Evolutionary conservation across 2,329 filamentous ascomycete species (phyloP), one percentile per base, ranked within the genome.

Genomic region (Claviceps capensis): DNA sequence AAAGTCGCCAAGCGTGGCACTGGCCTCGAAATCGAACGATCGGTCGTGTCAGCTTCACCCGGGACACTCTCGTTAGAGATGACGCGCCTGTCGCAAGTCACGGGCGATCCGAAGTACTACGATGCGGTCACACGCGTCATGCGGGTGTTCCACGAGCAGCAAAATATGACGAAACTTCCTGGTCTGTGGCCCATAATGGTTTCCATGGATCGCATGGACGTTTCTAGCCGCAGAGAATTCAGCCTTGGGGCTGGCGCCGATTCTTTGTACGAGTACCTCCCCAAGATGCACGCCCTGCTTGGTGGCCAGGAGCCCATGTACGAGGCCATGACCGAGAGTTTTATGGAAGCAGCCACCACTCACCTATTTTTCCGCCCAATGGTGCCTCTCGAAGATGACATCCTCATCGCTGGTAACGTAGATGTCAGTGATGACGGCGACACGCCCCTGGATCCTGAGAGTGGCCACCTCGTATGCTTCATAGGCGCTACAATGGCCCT

Each of bases 211-310:
- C 73, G 47, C 73, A 75, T 64, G 64, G 72, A 64, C 62, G 70
- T 70, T 50, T 53, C 50, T 54, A 49, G 41, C 38, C 52, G 59
- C 5, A 38, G 42, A 2, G 37, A 48, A 1, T 72, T 70, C 47
- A 68, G 66, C 0, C 59, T 72, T 4, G 70, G 69, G 4, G 69
- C 63, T 5, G 62, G 61, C 43, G 67, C 65, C n/a, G 72, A 75
- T 53, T 74, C 63, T 71, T 72, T 57, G 55, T 95, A 93, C 68
- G 88, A 95, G 68, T 95, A 95, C 62, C 77, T 95, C 22, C 83
- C 95, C 65, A 95, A 95, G 72, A 93, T 94, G 86, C 93, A 83
- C 59, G 58, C 62, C 48, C 69, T 86, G 2, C 72, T 85, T 0
- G 76, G 79, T 26, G 81, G 82, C 2, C 67, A 69, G 6, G 66